Conservation (phyloP, 2,329 filamentous ascomycete genomes). For the Lachnellula arida region DNA sequence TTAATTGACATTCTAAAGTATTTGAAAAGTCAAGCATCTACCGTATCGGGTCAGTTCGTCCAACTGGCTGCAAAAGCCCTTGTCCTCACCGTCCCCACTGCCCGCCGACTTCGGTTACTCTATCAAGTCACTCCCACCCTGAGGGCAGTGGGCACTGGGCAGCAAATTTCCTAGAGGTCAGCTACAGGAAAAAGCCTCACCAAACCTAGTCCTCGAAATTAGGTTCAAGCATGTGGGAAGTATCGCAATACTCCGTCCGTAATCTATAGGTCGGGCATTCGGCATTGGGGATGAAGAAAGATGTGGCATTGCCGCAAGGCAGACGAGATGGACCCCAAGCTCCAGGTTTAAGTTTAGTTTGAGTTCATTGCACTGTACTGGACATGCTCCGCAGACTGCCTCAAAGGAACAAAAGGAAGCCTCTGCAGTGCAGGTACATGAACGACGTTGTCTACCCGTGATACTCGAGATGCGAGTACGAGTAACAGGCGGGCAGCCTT, state of each 20-base stretch:
- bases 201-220: constrained; percentile 2
- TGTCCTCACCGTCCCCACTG: constrained; percentile 2
- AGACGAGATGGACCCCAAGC: constrained; percentile 2
- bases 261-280: constrained; percentile 2
- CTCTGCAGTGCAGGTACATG: constrained; percentile 9
- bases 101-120: constrained; percentile 11
- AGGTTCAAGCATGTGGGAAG: constrained; percentile 2
- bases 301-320: constrained; percentile 10
- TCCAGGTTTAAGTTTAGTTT: neutral
- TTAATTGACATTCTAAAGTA: too few species aligned
- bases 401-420: constrained; percentile 12
- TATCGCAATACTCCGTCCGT: neutral
- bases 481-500: constrained; percentile 10
- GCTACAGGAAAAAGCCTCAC: neutral
- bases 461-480: constrained; percentile 13
- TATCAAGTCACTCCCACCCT: neutral
- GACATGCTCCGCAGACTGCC: neutral
- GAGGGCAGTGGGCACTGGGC: neutral
- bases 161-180: neutral
- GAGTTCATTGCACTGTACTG: neutral
- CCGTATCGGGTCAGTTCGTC: constrained; percentile 9
- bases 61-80: constrained; percentile 6
- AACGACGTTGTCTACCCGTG: neutral
- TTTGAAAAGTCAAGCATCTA: constrained; percentile 10
- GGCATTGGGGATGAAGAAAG: constrained; percentile 9